These are phyloP conservation scores for Apostasia ramifera DNA, from an alignment of 106 monocot species.

Conservation along the genomic window DNA sequence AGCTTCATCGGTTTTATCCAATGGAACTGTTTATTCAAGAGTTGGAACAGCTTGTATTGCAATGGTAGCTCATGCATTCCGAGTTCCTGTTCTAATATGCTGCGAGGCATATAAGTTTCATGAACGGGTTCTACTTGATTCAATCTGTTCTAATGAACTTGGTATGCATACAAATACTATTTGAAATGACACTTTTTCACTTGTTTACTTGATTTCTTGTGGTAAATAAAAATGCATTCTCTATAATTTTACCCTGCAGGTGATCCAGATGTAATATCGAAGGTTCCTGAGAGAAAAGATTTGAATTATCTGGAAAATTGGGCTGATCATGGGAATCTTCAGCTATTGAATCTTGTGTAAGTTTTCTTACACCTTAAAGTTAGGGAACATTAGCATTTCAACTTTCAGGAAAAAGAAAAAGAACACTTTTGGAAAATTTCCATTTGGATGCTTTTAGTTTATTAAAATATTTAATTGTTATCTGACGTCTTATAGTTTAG, in stretches of 20 bases:
- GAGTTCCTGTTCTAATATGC: constrained; percentile 84
- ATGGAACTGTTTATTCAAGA: constrained; percentile 93
- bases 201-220: neutral
- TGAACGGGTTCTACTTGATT: constrained; percentile 96
- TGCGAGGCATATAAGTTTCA: constrained; percentile 99
- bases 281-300: constrained; percentile 59
- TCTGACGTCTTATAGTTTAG: too few species aligned
- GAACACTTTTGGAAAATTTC: too few species aligned
- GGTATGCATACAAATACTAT: constrained; percentile 32
- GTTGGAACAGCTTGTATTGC: constrained; percentile 95
- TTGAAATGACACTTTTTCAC: neutral
- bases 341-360: constrained; percentile 92
- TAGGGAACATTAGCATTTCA: too few species aligned
- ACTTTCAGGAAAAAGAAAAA: too few species aligned
- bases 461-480: too few species aligned
- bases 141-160: constrained; percentile 95
- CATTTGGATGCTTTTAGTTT: too few species aligned
- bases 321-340: constrained; percentile 76
- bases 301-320: constrained; percentile 53
- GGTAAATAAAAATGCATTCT: neutral
- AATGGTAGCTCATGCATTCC: constrained; percentile 93
- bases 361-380: constrained; percentile 3
- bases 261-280: constrained; percentile 81
- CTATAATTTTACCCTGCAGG: constrained; percentile 25
- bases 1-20: constrained; percentile 83